Evolutionary conservation across 345 rosid species (phyloP).

Genomic region (Heritiera littoralis): DNA sequence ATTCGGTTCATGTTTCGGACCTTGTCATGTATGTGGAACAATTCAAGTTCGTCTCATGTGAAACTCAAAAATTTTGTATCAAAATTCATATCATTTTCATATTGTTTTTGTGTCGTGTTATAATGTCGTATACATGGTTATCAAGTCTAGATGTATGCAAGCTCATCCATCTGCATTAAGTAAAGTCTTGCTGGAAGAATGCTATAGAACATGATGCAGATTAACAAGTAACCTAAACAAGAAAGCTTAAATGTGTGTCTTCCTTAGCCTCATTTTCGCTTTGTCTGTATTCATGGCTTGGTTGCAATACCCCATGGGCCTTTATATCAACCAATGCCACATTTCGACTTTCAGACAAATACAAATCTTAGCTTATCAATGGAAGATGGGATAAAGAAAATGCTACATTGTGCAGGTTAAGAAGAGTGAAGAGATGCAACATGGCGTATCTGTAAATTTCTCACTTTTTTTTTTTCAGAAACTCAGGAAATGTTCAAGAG

Average conservation of each 20-base stretch:
- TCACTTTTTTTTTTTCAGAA: neutral
- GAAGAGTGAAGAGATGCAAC: neutral
- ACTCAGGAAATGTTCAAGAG: slow-evolving; percentile 6
- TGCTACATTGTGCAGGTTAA: neutral
- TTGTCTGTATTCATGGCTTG: neutral
- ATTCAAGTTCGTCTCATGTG: too few species aligned
- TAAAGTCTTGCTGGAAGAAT: neutral
- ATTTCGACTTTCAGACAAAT: neutral
- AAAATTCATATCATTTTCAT: too few species aligned
- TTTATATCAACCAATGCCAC: neutral
- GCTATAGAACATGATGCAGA: neutral
- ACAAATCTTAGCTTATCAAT: neutral
- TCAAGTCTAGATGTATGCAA: too few species aligned
- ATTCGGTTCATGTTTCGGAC: neutral
- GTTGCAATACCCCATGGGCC: neutral
- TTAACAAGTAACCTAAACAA: neutral
- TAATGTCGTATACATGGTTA: too few species aligned
- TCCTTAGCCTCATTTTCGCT: neutral
- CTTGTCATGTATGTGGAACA: neutral
- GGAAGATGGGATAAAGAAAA: neutral
- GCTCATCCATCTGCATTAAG: neutral
- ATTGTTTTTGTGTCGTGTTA: too few species aligned
- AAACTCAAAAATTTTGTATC: too few species aligned
- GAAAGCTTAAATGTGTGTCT: neutral
- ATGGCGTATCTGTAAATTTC: neutral